A percentile compares a stretch with the other conserved stretches of the same genome.
phyloP scores from a whole-genome alignment of 768 basidiomycete genomes.

The Leucosporidium creatinivorum region DNA sequence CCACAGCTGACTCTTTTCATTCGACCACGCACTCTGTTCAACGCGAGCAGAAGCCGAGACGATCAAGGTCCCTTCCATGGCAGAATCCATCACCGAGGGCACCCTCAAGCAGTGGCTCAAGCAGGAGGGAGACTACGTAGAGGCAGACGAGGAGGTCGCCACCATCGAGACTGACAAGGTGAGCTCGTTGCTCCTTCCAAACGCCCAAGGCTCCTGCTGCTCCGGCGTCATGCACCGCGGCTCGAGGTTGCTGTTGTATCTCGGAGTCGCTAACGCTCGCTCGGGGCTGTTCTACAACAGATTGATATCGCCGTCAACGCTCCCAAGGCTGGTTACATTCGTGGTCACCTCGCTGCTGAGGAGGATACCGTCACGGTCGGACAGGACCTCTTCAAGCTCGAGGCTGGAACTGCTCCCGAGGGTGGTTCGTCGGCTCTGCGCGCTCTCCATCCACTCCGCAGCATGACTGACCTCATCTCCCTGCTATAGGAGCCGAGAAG shows the following conservation, averaged over 20 bases:
- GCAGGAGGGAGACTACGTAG: conserved; percentile 82
- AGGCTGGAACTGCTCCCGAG: conserved; percentile 60
- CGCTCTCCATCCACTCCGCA: not conserved
- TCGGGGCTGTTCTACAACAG: conserved; percentile 44
- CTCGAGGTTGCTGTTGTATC: conserved; percentile 1
- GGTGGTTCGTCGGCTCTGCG: conserved; percentile 44
- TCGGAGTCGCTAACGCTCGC: not conserved
- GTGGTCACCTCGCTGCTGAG: conserved; percentile 76
- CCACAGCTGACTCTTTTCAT: too few species aligned
- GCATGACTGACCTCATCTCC: not conserved
- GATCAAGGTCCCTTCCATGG: conserved; percentile 35
- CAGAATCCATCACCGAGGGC: conserved; percentile 95
- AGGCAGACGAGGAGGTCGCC: conserved; percentile 89
- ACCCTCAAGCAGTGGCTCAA: conserved; percentile 92
- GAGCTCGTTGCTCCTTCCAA: conserved; percentile 22
- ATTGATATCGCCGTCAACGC: conserved; percentile 98
- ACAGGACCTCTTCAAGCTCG: conserved; percentile 86
- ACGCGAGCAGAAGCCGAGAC: conserved; percentile 7
- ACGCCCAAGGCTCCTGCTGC: not conserved
- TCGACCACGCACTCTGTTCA: too few species aligned
- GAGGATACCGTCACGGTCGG: conserved; percentile 93
- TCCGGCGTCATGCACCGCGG: not conserved
- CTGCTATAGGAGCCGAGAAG: conserved; percentile 6
- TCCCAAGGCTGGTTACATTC: conserved; percentile 75
- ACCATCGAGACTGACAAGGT: conserved; percentile 99